phyloP scores from a whole-genome alignment of 768 basidiomycete species.

The Omphalotus guepiniiformis region DNA sequence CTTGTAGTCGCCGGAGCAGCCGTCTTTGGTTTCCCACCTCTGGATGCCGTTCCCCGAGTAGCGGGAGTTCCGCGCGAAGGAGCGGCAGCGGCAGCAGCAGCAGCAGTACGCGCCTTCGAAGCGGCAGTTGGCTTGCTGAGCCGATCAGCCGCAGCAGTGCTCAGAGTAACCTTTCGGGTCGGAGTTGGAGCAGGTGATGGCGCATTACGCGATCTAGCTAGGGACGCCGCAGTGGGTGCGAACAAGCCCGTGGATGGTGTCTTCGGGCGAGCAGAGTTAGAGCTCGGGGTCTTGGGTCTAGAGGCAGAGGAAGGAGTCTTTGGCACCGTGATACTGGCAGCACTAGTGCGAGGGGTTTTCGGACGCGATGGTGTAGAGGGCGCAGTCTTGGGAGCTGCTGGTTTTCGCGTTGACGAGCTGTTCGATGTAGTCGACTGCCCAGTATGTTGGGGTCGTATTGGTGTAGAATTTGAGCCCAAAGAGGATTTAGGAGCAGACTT shows the following conservation, averaged over 20 bases:
- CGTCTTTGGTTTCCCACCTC: slow-evolving; percentile 6
- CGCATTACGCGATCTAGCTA: slow-evolving; percentile 63
- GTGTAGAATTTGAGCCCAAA: slow-evolving; percentile 13
- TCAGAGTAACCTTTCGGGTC: slow-evolving; percentile 50
- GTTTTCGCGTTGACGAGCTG: slow-evolving; percentile 16
- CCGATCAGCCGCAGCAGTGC: slow-evolving; percentile 54
- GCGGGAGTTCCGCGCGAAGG: background rate
- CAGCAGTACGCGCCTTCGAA: slow-evolving; percentile 29
- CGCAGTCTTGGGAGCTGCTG: slow-evolving; percentile 14
- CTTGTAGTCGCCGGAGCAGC: background rate
- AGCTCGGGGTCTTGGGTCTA: slow-evolving; percentile 53
- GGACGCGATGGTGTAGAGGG: slow-evolving; percentile 26
- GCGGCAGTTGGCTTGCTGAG: slow-evolving; percentile 79
- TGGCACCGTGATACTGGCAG: slow-evolving; percentile 23
- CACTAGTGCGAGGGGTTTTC: slow-evolving; percentile 14
- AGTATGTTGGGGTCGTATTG: slow-evolving; percentile 34
- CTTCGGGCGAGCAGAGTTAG: slow-evolving; percentile 44
- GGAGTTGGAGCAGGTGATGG: slow-evolving; percentile 42
- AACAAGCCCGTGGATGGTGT: slow-evolving; percentile 66
- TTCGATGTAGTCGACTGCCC: slow-evolving; percentile 36
- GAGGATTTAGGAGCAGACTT: slow-evolving; percentile 14
- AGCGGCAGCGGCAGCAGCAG: slow-evolving; percentile 20
- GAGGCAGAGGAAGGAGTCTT: slow-evolving; percentile 30
- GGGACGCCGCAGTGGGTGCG: slow-evolving; percentile 80
- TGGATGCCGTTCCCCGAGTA: background rate